Evolutionary conservation across 805 yeast species (phyloP), one percentile per base, ranked within the genome.

Genomic region (Suhomyces faveliae): DNA sequence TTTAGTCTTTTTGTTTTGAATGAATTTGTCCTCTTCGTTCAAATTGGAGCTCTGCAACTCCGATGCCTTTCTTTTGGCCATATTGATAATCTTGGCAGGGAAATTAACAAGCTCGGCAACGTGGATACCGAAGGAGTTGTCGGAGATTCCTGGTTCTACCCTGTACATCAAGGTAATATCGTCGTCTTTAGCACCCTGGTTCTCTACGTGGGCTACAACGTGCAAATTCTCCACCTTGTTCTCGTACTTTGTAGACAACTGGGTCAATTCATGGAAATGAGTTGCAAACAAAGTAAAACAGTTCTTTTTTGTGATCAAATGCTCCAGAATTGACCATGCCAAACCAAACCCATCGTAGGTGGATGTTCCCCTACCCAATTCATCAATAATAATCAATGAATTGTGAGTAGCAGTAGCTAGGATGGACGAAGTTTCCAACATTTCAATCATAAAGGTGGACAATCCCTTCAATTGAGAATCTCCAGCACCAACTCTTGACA

Each of bases 401-500:
- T 87, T 84, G 24, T 73, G 66, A 0, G 94, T 84, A 1, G 96
- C 91, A 6, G 87, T 80, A 50, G 87, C 83, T 48, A 94, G 73
- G 54, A 94, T 92, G 2, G 92, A 81, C 0, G 96, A 85, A 45
- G 96, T 89, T 60, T 94, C 99, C 45, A 89, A 74, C 97, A 94
- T 90, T 66, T 94, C 99, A 22, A 96, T 88, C 88, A 88, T 87
- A 59, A 94, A 94, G 0, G 99, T 94, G 0, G 98, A 91, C 23
- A 94, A 89, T 21, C 99, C 99, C 66, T 92, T 91, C 61, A 94
- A 75, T 67, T 94, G 99, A 0, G 97, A 92, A 64, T 94, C 99
- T 10, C 97, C 96, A 2, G 99, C 98, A 9, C 99, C 99, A n/a
- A 94, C 97, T 61, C 99, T 82, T 11, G 98, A 95, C 50, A 94